Percentiles rank a stretch among this genome's conserved stretches.
phyloP scores from a whole-genome alignment of 805 yeast species.

The Sugiyamaella chiloensis region DNA sequence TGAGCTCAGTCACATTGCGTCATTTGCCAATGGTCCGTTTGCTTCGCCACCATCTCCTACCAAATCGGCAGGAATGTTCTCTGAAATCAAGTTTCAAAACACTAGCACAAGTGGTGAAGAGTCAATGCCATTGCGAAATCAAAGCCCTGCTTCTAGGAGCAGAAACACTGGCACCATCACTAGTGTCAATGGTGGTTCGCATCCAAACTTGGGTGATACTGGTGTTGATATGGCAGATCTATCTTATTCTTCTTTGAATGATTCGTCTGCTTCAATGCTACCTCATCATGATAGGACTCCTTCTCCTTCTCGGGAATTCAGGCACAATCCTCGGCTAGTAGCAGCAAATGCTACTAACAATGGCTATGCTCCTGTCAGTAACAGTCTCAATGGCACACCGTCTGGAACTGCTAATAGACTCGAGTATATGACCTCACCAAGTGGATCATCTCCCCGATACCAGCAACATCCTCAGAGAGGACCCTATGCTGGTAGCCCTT shows the following conservation, averaged over 20 bases:
- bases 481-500: background rate
- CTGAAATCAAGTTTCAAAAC: slow-evolving; percentile 23
- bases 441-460: background rate
- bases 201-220: slow-evolving; percentile 1
- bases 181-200: background rate
- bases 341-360: background rate
- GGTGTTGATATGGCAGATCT: slow-evolving; percentile 5
- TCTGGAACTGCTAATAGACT: background rate
- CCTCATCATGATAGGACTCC: slow-evolving; percentile 14
- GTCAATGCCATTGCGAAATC: slow-evolving; percentile 11
- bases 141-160: background rate
- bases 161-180: background rate
- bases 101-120: slow-evolving; percentile 16
- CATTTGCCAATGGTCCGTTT: slow-evolving; percentile 17
- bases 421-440: background rate
- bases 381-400: background rate
- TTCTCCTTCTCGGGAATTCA: slow-evolving; percentile 18
- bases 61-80: slow-evolving; percentile 17
- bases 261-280: slow-evolving; percentile 8
- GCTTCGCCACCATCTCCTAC: slow-evolving; percentile 7
- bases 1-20: slow-evolving; percentile 19
- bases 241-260: slow-evolving; percentile 8
- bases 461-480: background rate
- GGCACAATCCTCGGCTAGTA: slow-evolving; percentile 5
- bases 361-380: background rate